phyloP scores from a whole-genome alignment of 2,329 filamentous ascomycete genomes.

The Microsporum ferrugineum region DNA sequence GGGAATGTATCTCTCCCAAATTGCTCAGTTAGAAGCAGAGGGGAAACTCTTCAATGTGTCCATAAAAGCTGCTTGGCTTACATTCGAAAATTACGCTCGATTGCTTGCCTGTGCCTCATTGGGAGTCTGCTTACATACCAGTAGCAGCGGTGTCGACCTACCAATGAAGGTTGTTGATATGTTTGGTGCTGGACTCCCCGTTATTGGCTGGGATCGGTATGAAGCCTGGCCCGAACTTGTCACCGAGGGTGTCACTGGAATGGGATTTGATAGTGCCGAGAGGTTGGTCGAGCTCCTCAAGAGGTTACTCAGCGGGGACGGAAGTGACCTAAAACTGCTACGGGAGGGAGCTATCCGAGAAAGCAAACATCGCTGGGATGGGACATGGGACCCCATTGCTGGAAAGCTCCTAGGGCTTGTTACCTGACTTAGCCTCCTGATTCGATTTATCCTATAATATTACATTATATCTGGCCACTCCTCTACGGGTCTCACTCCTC shows the following conservation, averaged over 20 bases:
- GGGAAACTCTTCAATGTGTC: constrained; percentile 58
- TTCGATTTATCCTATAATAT: background rate
- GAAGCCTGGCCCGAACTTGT: constrained; percentile 88
- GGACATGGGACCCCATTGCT: constrained; percentile 81
- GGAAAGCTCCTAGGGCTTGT: constrained; percentile 53
- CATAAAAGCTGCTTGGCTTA: constrained; percentile 75
- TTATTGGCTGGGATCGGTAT: constrained; percentile 74
- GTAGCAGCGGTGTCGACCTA: constrained; percentile 85
- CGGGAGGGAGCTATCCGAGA: constrained; percentile 62
- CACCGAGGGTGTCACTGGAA: constrained; percentile 71
- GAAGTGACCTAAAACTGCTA: constrained; percentile 47
- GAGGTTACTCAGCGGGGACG: constrained; percentile 50
- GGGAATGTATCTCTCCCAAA: constrained; percentile 57
- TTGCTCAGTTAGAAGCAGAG: constrained; percentile 48
- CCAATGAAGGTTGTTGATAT: constrained; percentile 99
- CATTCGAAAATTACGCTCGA: constrained; percentile 68
- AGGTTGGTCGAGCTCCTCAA: constrained; percentile 54
- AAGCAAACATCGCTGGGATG: constrained; percentile 70
- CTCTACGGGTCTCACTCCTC: no score
- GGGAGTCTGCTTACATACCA: constrained; percentile 83
- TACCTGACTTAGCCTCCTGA: background rate
- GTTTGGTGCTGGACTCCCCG: constrained; percentile 89
- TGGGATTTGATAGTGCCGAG: constrained; percentile 63
- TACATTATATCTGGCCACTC: background rate
- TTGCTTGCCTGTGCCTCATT: constrained; percentile 78